Evolutionary conservation across 495 filamentous ascomycete genomes (phyloP).

Genomic region (Tuber borchii): DNA sequence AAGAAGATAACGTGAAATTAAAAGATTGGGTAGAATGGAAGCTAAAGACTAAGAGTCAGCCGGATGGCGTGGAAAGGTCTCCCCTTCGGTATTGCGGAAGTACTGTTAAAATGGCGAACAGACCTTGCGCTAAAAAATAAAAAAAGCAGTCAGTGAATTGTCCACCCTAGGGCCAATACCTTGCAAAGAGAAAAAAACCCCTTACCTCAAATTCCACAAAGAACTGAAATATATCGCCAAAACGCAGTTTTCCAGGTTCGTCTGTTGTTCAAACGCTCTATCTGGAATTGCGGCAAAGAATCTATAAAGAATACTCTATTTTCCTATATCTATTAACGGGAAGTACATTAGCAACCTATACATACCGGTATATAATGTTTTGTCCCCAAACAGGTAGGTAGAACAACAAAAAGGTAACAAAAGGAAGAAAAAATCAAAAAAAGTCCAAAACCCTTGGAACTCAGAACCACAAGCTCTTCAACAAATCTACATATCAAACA

Average conservation of each 20-base stretch:
- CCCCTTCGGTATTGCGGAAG: neutral
- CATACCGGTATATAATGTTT: neutral
- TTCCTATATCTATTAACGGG: conserved; percentile 28
- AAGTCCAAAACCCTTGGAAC: conserved; percentile 25
- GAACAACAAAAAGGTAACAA: conserved; percentile 16
- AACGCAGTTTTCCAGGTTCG: conserved; percentile 9
- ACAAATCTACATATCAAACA: conserved; percentile 12
- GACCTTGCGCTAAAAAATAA: neutral
- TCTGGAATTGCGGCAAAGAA: conserved; percentile 15
- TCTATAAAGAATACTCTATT: conserved; percentile 31
- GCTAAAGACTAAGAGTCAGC: neutral
- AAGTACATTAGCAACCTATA: conserved; percentile 10
- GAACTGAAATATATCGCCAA: conserved; percentile 5
- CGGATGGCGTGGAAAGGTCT: neutral
- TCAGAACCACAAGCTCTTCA: conserved; percentile 12
- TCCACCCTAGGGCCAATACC: neutral
- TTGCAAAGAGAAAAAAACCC: neutral
- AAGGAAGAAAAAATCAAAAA: conserved; percentile 7
- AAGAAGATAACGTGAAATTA: conserved; percentile 18
- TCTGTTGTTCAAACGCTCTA: conserved; percentile 3
- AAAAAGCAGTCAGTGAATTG: neutral
- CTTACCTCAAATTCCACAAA: neutral
- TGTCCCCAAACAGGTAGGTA: conserved; percentile 9
- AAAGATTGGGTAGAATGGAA: conserved; percentile 7
- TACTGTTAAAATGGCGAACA: neutral